Evolutionary conservation across 169 alveolate genomes (phyloP).

Genomic region (Condylostoma magnum): DNA sequence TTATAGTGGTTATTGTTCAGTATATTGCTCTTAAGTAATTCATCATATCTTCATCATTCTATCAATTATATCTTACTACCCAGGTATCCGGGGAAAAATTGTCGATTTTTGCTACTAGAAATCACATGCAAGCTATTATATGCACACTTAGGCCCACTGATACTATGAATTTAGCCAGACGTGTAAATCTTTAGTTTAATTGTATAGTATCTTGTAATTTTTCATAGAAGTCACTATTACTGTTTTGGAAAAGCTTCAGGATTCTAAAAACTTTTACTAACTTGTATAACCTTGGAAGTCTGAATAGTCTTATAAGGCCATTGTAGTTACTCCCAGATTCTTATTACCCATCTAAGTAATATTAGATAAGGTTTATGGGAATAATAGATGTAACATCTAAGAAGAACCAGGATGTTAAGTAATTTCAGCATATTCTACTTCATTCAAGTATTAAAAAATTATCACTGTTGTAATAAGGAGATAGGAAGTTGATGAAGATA

Average conservation of each 20-base stretch:
- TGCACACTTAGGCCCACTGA: too few species aligned
- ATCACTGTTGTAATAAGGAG: conserved; percentile 56
- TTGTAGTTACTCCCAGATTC: too few species aligned
- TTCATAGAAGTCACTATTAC: neutral
- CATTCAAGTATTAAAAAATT: conserved; percentile 27
- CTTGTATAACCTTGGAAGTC: conserved; percentile 56
- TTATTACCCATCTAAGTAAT: too few species aligned
- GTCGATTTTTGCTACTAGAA: conserved; percentile 40
- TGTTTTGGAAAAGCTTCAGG: conserved; percentile 35
- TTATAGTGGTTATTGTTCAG: conserved; percentile 14
- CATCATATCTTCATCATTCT: neutral
- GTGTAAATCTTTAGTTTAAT: too few species aligned
- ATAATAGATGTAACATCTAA: conserved; percentile 52
- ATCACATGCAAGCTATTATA: conserved; percentile 63
- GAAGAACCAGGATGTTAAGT: conserved; percentile 63
- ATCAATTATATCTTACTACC: conserved; percentile 18
- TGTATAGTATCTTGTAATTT: conserved; percentile 27
- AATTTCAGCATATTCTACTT: conserved; percentile 31
- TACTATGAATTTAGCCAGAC: too few species aligned
- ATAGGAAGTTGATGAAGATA: conserved; percentile 39
- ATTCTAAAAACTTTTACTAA: conserved; percentile 50
- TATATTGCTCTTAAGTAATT: conserved; percentile 39
- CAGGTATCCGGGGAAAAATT: conserved; percentile 43
- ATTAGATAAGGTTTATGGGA: conserved; percentile 40
- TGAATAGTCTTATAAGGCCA: conserved; percentile 39